A percentile compares a stretch with the other conserved stretches of the same genome.
Evolutionary conservation across 1,284 basidiomycete species (phyloP).

Genomic region (Coniferiporia sulphurascens): DNA sequence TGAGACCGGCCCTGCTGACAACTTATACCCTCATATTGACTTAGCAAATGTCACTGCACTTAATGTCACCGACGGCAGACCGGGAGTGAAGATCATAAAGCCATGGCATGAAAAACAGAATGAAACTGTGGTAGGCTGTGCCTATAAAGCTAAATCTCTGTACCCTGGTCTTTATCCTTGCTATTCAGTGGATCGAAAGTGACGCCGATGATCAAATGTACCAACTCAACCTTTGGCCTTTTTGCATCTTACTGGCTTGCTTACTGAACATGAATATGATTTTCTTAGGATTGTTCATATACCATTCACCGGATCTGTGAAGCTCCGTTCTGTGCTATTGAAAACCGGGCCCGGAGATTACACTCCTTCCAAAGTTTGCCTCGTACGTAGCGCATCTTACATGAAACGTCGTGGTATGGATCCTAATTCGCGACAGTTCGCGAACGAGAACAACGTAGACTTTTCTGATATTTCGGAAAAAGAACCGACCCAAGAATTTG

Average conservation of each 20-base stretch:
- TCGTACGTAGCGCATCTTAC: not conserved
- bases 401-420: constrained; percentile 2
- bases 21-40: constrained; percentile 66
- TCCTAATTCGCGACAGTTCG: constrained; percentile 42
- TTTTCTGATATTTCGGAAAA: constrained; percentile 64
- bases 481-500: constrained; percentile 63
- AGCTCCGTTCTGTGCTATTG: constrained; percentile 65
- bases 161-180: constrained; percentile 13
- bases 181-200: constrained; percentile 63
- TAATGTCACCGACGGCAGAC: constrained; percentile 44
- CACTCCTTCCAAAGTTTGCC: constrained; percentile 58
- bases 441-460: constrained; percentile 67
- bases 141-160: not conserved
- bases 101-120: constrained; percentile 69
- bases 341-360: constrained; percentile 70
- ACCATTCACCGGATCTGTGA: constrained; percentile 78
- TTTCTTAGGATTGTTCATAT: constrained; percentile 62
- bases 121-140: constrained; percentile 49
- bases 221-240: constrained; percentile 13
- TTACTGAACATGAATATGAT: constrained; percentile 10
- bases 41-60: constrained; percentile 66
- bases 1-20: constrained; percentile 59
- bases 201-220: constrained; percentile 83
- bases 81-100: constrained; percentile 51
- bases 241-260: constrained; percentile 5